phyloP scores from a whole-genome alignment of 1,284 basidiomycete species.

The Malassezia caprae region DNA sequence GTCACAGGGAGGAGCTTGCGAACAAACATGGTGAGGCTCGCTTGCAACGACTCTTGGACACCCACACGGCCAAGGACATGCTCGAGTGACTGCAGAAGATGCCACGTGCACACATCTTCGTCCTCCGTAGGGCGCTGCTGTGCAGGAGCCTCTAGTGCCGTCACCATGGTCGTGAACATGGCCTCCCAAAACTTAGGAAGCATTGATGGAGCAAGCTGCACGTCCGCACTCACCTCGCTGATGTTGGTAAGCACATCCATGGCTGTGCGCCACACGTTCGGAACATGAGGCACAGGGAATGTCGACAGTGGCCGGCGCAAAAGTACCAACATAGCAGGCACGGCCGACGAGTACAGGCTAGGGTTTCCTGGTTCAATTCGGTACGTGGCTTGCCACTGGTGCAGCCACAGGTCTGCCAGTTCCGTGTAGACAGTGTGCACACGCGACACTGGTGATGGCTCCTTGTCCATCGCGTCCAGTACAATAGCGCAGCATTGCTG shows the following conservation, averaged over 20 bases:
- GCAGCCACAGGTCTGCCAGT: background rate
- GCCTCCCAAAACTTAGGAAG: background rate
- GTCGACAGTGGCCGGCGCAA: background rate
- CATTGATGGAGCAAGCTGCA: background rate
- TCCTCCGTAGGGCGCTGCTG: background rate
- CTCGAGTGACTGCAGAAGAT: conserved; percentile 45
- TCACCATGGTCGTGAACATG: background rate
- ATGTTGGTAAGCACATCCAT: background rate
- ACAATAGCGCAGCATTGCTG: background rate
- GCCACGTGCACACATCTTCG: conserved; percentile 44
- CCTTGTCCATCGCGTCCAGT: background rate
- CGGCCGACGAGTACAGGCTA: background rate
- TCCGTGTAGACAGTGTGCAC: conserved; percentile 2
- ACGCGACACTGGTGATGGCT: background rate
- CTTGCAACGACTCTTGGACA: background rate
- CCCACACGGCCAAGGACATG: background rate
- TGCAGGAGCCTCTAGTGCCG: background rate
- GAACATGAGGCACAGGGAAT: background rate
- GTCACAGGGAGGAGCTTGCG: conserved; percentile 49
- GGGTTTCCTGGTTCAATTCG: background rate
- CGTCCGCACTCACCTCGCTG: background rate
- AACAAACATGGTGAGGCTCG: background rate
- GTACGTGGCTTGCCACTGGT: conserved; percentile 6
- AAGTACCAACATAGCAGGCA: background rate
- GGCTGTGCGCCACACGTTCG: background rate